Evolutionary conservation across 345 rosid genomes (phyloP).

Genomic region (Stellera chamaejasme): DNA sequence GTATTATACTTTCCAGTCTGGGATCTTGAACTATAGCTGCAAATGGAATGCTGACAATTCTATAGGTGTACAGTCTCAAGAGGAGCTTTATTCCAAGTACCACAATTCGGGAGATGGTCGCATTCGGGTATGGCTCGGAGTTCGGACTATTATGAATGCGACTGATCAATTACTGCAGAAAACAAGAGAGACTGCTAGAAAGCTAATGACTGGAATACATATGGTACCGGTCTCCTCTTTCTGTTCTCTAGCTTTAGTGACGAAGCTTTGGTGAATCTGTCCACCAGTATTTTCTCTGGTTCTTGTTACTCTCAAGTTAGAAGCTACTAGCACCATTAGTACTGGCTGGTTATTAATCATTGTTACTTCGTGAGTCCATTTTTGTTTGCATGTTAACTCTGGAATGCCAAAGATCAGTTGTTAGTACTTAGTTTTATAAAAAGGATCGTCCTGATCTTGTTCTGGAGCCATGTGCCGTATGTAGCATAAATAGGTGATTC

Average conservation of each 20-base stretch:
- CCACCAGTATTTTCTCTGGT: background rate
- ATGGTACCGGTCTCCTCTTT: conserved; percentile 33
- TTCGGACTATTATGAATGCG: conserved; percentile 62
- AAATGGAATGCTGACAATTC: background rate
- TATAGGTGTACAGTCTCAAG: conserved; percentile 46
- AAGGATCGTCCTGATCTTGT: too few species aligned
- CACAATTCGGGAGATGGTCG: conserved; percentile 62
- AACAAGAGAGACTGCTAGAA: conserved; percentile 48
- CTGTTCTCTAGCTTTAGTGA: background rate
- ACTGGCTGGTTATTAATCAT: too few species aligned
- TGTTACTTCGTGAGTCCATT: too few species aligned
- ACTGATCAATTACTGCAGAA: conserved; percentile 46
- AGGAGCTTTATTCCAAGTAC: conserved; percentile 47
- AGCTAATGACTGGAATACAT: conserved; percentile 60
- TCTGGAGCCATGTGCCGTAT: too few species aligned
- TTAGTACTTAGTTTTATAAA: too few species aligned
- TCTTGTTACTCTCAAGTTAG: background rate
- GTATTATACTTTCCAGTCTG: too few species aligned
- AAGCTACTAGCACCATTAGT: background rate
- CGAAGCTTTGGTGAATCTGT: background rate
- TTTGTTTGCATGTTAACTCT: too few species aligned
- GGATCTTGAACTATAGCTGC: too few species aligned
- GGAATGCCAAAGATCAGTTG: too few species aligned
- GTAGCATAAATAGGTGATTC: too few species aligned
- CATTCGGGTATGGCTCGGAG: conserved; percentile 59